Conservation (phyloP, 805 yeast species). For the Pichia deserticola region DNA sequence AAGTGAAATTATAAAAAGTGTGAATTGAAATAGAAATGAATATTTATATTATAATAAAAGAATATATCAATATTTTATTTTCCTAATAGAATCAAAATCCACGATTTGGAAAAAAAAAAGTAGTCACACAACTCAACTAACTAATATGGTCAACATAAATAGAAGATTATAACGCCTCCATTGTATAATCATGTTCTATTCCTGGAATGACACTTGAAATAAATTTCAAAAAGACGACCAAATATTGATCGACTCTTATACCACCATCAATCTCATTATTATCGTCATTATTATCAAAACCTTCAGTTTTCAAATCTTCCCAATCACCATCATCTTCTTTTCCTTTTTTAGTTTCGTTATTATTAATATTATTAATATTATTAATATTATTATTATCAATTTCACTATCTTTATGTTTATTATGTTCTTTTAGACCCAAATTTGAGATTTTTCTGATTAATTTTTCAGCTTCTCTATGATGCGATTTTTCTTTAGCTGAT, state of each 20-base stretch:
- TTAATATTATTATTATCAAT: neutral
- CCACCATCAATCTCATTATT: slow-evolving; percentile 25
- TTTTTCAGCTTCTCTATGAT: slow-evolving; percentile 20
- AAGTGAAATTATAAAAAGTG: neutral
- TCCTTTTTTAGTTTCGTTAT: too few species aligned
- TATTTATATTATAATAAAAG: too few species aligned
- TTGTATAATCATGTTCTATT: slow-evolving; percentile 95
- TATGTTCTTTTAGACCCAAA: slow-evolving; percentile 37
- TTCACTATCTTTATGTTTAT: slow-evolving; percentile 8
- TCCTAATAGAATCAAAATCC: too few species aligned
- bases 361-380: too few species aligned
- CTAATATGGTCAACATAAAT: neutral
- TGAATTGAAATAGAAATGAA: neutral
- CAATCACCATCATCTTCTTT: slow-evolving; percentile 17
- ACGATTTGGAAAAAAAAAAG: too few species aligned
- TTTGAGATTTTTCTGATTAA: slow-evolving; percentile 38
- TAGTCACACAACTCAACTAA: neutral
- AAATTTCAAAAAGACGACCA: slow-evolving; percentile 83
- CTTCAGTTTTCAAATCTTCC: slow-evolving; percentile 15
- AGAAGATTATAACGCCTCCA: slow-evolving; percentile 67
- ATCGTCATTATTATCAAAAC: slow-evolving; percentile 15
- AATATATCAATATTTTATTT: too few species aligned
- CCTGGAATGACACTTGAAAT: slow-evolving; percentile 97
- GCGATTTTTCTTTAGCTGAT: slow-evolving; percentile 29
- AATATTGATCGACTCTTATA: slow-evolving; percentile 83